Conservation (phyloP, 2,329 filamentous ascomycete genomes). For the Ophiostoma pallidulum region DNA sequence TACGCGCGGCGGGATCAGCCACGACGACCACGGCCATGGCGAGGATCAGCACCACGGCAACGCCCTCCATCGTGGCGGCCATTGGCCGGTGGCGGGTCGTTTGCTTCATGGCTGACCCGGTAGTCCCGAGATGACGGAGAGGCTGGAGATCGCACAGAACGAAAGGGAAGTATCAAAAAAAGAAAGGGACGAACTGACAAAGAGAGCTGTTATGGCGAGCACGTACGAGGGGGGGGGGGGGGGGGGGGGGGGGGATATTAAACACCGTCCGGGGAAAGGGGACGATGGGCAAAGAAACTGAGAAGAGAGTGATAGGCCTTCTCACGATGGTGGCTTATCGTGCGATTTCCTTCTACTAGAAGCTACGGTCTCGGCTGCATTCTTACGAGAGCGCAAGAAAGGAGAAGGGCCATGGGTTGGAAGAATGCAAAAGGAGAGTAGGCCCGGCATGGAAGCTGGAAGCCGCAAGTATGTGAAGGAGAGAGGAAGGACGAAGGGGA, state of each 20-base stretch:
- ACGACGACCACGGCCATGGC: not conserved
- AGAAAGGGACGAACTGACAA: not conserved
- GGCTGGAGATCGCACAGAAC: not conserved
- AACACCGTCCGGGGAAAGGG: no score
- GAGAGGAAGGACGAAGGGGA: not conserved
- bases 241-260: not conserved
- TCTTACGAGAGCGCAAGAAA: no score
- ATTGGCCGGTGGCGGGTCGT: conserved; percentile 7
- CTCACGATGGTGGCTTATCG: no score
- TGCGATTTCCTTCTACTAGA: no score
- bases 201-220: not conserved
- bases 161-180: not conserved
- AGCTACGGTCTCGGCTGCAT: no score
- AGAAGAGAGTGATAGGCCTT: no score
- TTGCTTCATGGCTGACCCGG: not conserved
- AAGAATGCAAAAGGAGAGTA: no score
- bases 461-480: no score
- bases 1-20: not conserved
- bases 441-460: not conserved
- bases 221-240: not conserved
- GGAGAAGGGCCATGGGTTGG: no score
- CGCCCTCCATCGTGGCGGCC: not conserved
- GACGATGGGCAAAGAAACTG: no score
- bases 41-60: not conserved
- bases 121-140: not conserved